A percentile compares a stretch with the other conserved stretches of the same genome.
phyloP scores from a whole-genome alignment of 2,329 filamentous ascomycete species.

The Thermoascus crustaceus region DNA sequence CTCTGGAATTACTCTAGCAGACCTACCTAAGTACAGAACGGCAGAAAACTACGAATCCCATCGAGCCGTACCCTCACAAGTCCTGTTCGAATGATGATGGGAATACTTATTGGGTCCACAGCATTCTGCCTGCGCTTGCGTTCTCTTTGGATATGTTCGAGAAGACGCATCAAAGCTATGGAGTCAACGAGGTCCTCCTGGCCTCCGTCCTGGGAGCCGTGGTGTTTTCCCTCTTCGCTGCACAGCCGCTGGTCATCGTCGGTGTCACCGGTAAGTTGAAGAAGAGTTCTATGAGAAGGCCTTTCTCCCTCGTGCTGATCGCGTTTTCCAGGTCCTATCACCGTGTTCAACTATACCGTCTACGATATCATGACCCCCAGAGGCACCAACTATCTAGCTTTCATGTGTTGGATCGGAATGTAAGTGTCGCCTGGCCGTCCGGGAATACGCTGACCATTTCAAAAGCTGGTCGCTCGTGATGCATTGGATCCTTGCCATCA shows the following conservation, averaged over 20 bases:
- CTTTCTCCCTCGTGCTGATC: conserved; percentile 12
- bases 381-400: conserved; percentile 73
- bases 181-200: conserved; percentile 85
- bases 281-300: not conserved
- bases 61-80: not conserved
- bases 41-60: conserved; percentile 1
- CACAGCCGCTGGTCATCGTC: conserved; percentile 82
- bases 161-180: conserved; percentile 75
- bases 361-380: conserved; percentile 77
- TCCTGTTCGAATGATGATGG: not conserved
- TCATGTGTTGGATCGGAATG: conserved; percentile 88
- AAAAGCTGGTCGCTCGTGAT: conserved; percentile 70
- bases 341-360: conserved; percentile 89
- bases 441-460: not conserved
- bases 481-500: conserved; percentile 74
- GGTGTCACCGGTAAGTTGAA: conserved; percentile 61
- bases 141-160: conserved; percentile 92
- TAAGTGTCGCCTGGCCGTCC: conserved; percentile 30
- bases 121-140: conserved; percentile 76
- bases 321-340: conserved; percentile 62
- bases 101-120: conserved; percentile 29
- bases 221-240: conserved; percentile 70
- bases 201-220: conserved; percentile 74
- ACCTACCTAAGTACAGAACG: not conserved
- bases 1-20: not conserved